These are phyloP conservation scores for Aspergillus eucalypticola DNA, from an alignment of 2,329 filamentous ascomycete species.

Conservation along the genomic window DNA sequence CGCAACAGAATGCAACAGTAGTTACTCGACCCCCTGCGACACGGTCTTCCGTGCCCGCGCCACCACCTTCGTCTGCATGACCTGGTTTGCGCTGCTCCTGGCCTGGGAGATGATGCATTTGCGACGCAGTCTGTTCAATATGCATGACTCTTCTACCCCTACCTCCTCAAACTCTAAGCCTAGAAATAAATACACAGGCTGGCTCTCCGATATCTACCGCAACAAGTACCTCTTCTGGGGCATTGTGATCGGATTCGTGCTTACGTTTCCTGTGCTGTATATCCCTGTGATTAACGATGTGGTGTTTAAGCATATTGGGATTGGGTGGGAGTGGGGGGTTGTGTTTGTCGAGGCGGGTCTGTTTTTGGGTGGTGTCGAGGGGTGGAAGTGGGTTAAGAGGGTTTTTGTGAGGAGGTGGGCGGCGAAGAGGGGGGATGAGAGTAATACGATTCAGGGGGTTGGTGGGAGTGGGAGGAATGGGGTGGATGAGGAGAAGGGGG, in stretches of 20 bases:
- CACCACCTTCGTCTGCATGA: constrained; percentile 72
- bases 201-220: constrained; percentile 67
- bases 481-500: neutral
- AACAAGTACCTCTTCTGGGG: constrained; percentile 73
- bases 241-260: constrained; percentile 58
- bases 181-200: constrained; percentile 65
- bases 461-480: constrained; percentile 4
- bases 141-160: constrained; percentile 48
- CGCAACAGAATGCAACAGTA: constrained; percentile 61
- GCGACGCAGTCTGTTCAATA: constrained; percentile 72
- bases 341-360: constrained; percentile 62
- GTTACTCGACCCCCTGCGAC: constrained; percentile 57
- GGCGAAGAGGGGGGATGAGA: neutral
- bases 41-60: constrained; percentile 70
- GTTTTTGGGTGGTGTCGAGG: constrained; percentile 66
- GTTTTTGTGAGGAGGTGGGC: constrained; percentile 45
- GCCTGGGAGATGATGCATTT: constrained; percentile 78
- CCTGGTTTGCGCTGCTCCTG: constrained; percentile 74
- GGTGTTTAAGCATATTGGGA: constrained; percentile 67
- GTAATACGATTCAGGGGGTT: neutral
- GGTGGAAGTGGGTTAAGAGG: constrained; percentile 69
- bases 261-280: constrained; percentile 63
- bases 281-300: constrained; percentile 66
- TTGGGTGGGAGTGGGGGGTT: constrained; percentile 70
- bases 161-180: neutral